These are phyloP conservation scores for Diospyros kaki DNA, from an alignment of 148 eudicot species.

Conservation along the genomic window DNA sequence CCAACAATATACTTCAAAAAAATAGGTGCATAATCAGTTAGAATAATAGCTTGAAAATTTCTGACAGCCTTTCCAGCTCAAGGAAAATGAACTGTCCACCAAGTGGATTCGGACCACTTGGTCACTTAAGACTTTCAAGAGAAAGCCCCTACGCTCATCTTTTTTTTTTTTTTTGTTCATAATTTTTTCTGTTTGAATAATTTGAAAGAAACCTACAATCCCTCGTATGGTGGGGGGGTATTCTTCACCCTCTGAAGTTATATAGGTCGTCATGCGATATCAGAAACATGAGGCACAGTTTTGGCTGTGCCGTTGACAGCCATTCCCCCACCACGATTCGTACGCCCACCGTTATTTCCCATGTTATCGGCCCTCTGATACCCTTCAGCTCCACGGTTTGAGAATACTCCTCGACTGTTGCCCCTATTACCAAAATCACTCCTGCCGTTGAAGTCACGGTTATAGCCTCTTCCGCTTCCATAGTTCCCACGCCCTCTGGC, in stretches of 20 bases:
- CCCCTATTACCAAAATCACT: constrained; percentile 47
- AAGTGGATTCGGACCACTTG: no score
- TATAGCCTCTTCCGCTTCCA: constrained; percentile 54
- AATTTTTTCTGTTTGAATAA: no score
- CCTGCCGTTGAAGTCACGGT: constrained; percentile 43
- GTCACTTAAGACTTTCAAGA: no score
- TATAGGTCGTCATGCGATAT: constrained; percentile 33
- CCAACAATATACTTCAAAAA: no score
- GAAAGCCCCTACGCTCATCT: no score
- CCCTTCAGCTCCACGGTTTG: constrained; percentile 46
- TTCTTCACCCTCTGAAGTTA: neutral
- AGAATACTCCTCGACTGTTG: constrained; percentile 36
- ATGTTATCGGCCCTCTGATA: constrained; percentile 38
- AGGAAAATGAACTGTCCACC: no score
- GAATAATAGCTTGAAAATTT: no score
- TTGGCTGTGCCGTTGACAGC: constrained; percentile 27
- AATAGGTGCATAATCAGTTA: no score
- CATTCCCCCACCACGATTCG: constrained; percentile 45
- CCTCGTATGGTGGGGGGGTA: neutral
- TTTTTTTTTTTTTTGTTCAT: no score
- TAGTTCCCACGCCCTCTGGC: constrained; percentile 56
- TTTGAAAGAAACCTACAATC: neutral
- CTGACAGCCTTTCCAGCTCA: no score
- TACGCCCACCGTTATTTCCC: constrained; percentile 28
- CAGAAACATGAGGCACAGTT: constrained; percentile 37